Evolutionary conservation across 2,329 filamentous ascomycete genomes (phyloP).

Genomic region (Lachnellula willkommii): DNA sequence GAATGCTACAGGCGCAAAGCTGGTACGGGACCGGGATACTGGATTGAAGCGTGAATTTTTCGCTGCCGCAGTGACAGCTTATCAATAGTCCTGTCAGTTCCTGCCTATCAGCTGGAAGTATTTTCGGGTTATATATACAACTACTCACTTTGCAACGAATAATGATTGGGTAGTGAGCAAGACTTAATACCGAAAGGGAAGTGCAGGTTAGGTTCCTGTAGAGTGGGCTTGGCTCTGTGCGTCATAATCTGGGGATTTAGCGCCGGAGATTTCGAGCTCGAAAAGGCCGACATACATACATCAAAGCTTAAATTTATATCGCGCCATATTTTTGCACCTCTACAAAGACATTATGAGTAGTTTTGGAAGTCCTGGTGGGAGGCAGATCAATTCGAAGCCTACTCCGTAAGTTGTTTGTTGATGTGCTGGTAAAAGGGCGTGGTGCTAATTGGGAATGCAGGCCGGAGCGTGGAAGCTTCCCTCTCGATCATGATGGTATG

Average conservation of each 20-base stretch:
- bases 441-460: conserved; percentile 39
- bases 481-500: conserved; percentile 85
- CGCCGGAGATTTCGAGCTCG: neutral
- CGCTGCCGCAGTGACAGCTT: conserved; percentile 44
- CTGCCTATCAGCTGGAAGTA: neutral
- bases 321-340: neutral
- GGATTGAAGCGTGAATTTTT: conserved; percentile 42
- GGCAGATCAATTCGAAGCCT: conserved; percentile 59
- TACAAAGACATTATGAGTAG: conserved; percentile 44
- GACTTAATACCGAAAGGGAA: neutral
- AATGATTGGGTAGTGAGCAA: neutral
- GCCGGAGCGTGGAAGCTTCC: conserved; percentile 88
- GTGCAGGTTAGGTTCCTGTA: neutral
- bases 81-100: conserved; percentile 36
- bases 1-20: conserved; percentile 45
- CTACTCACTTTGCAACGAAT: neutral
- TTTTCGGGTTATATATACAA: neutral
- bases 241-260: conserved; percentile 3
- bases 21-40: conserved; percentile 44
- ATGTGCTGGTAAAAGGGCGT: neutral
- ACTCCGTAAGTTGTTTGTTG: conserved; percentile 52
- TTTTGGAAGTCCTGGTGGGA: conserved; percentile 67
- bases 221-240: neutral
- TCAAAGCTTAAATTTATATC: neutral
- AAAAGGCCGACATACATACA: neutral